A percentile compares a stretch with the other conserved stretches of the same genome.
These are phyloP conservation scores for Chlorociboria aeruginascens DNA, from an alignment of 495 filamentous ascomycete species.

Conservation along the genomic window DNA sequence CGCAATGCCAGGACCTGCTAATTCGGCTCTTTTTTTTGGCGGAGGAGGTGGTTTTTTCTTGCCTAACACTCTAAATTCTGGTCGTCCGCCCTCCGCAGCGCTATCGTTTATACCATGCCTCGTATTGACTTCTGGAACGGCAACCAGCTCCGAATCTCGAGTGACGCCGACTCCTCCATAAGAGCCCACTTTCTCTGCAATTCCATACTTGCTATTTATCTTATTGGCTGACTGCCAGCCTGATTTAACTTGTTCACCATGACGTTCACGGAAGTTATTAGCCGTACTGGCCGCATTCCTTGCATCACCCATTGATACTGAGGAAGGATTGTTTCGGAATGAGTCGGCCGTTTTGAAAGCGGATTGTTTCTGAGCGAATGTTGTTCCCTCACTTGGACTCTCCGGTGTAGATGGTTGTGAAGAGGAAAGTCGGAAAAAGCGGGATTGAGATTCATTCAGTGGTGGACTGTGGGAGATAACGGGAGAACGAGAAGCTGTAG, in stretches of 20 bases:
- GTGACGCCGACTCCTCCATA: constrained; percentile 5
- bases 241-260: constrained; percentile 57
- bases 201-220: constrained; percentile 40
- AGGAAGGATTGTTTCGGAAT: constrained; percentile 44
- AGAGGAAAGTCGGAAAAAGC: constrained; percentile 22
- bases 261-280: constrained; percentile 61
- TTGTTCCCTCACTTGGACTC: constrained; percentile 37
- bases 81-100: constrained; percentile 9
- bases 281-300: constrained; percentile 43
- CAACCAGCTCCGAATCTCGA: constrained; percentile 1
- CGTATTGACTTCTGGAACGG: background rate
- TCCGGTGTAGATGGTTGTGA: constrained; percentile 19
- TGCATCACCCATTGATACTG: constrained; percentile 44
- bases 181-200: constrained; percentile 19
- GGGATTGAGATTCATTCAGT: constrained; percentile 52
- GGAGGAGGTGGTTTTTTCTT: constrained; percentile 59
- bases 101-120: constrained; percentile 1
- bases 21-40: constrained; percentile 46
- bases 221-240: constrained; percentile 49
- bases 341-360: constrained; percentile 43
- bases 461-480: constrained; percentile 18
- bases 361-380: constrained; percentile 48
- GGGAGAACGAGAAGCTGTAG: constrained; percentile 5
- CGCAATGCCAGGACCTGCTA: constrained; percentile 12
- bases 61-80: constrained; percentile 19